Evolutionary conservation across 345 rosid genomes (phyloP), one percentile per base, ranked within the genome.

Genomic region (Salix suchowensis): DNA sequence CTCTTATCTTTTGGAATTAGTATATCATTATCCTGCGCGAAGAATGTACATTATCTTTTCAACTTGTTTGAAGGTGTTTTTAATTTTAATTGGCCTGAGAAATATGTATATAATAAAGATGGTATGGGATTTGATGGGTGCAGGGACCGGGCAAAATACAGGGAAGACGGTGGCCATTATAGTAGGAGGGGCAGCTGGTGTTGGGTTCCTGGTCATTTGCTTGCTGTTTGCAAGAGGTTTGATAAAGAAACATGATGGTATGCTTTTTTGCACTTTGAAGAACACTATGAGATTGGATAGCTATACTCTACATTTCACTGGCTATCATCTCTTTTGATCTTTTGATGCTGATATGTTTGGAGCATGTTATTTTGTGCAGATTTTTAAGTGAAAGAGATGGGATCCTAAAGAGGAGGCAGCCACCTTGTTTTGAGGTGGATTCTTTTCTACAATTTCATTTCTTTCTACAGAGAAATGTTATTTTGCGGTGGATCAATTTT

Each of bases 101-200:
- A 30, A 19, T 26, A 46, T 34, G 0, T 26, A 13, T 75, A 11
- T 75, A 70, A 23, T 32, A 65, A 37, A 65, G 55, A 24, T 48
- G 48, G 64, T 26, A 34, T 78, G 55, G 55, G 37, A 50, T 64
- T 65, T 76, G 78, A 82, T 44, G 70, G 82, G 68, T 77, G 78
- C 62, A 85, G 89, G 86, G 73, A 75, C 92, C 77, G 92, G 90
- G 79, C 91, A 85, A 73, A 90, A 80, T 71, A 83, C 98, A 60
- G 95, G 95, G 30, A 96, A 90, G 87, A 92, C 98, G 16, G 99
- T 93, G 89, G 99, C 99, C 81, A 93, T 96, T 78, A 92, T 96
- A 84, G 75, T 96, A 70, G 99, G 99, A 85, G 98, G 99, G 74
- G 95, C 92, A 64, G 97, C 92, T 74, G 97, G 89, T 67, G 91